Base-by-base conservation (phyloP, 176 grass and related monocot genomes). In the Eragrostis curvula region DNA sequence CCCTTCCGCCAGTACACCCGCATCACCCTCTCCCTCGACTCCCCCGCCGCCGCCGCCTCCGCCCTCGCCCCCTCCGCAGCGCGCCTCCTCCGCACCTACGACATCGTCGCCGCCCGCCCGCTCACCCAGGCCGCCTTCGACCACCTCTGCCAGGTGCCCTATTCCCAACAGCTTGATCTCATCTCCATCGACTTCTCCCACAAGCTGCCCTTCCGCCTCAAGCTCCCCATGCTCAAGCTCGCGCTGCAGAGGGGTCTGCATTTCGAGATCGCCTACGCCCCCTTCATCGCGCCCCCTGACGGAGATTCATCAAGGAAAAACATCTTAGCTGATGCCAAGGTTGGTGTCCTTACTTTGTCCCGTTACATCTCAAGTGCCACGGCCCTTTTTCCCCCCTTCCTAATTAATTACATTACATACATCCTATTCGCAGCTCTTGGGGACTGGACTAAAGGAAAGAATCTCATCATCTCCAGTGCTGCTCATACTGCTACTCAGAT, bases 401-500 rank as follows among this genome's bases (percentile, higher is more conserved):
- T n/a, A n/a, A n/a, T 36, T 36, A 36, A 36, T 36, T 36, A n/a
- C n/a, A n/a, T n/a, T n/a, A n/a, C n/a, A n/a, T n/a, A n/a, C n/a
- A n/a, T n/a, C n/a, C n/a, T n/a, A 25, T 62, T 32, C 60, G 16
- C 14, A 64, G 60, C 60, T 98, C 57, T 73, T 98, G 46, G 86
- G 32, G 92, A 91, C 13, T 95, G 90, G 92, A 98, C 88, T 18
- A 85, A 83, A 86, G 92, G 96, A 61, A 98, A 95, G 29, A 95
- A 93, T 85, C 74, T 98, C 77, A 89, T 98, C 52, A 81, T 98
- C 40, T 93, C 92, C 73, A 98, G 96, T 55, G 84, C 86, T 85
- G 96, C 96, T 71, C 79, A 74, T 7, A 82, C 77, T 73, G 88
- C 83, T 63, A 88, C 77, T 65, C 75, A 95, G 68, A 70, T 95